phyloP scores from a whole-genome alignment of 2,329 filamentous ascomycete genomes.

The Verticillium longisporum region DNA sequence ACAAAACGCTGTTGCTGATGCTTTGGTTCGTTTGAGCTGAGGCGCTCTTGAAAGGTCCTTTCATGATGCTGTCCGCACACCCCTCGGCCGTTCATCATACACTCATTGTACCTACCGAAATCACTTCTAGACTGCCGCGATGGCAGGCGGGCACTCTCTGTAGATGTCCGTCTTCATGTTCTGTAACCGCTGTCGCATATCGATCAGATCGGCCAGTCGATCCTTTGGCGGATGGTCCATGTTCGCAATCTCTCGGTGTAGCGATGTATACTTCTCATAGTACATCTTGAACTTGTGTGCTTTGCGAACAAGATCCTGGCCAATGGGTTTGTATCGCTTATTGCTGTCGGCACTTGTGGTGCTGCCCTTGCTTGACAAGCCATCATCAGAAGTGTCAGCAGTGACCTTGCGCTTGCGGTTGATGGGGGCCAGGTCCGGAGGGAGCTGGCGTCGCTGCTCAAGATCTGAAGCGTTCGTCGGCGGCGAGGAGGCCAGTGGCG shows the following conservation, averaged over 20 bases:
- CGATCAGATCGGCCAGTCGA: constrained; percentile 42
- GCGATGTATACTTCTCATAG: constrained; percentile 49
- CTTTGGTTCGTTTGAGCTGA: background rate
- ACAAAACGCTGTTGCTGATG: background rate
- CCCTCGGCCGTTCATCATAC: background rate
- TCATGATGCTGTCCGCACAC: background rate
- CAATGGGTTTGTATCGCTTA: constrained; percentile 20
- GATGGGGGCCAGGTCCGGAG: constrained; percentile 18
- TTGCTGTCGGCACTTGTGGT: constrained; percentile 4
- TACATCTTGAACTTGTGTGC: constrained; percentile 48
- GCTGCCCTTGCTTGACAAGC: constrained; percentile 2
- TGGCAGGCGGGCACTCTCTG: constrained; percentile 29
- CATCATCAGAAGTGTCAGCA: constrained; percentile 14
- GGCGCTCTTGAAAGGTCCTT: background rate
- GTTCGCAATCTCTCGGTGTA: constrained; percentile 48
- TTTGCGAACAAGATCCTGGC: constrained; percentile 42
- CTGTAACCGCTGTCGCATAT: constrained; percentile 48
- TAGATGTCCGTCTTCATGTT: constrained; percentile 56
- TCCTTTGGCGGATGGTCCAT: constrained; percentile 43
- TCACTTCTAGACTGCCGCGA: constrained; percentile 8
- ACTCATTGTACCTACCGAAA: background rate
- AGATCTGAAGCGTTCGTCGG: constrained; percentile 60
- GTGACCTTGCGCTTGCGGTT: constrained; percentile 37
- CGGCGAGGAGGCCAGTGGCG: constrained; percentile 57
- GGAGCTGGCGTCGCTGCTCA: constrained; percentile 28